Percentiles rank a stretch among this genome's conserved stretches.
Conservation (phyloP, 2,329 filamentous ascomycete species). For the Claviceps sp. region DNA sequence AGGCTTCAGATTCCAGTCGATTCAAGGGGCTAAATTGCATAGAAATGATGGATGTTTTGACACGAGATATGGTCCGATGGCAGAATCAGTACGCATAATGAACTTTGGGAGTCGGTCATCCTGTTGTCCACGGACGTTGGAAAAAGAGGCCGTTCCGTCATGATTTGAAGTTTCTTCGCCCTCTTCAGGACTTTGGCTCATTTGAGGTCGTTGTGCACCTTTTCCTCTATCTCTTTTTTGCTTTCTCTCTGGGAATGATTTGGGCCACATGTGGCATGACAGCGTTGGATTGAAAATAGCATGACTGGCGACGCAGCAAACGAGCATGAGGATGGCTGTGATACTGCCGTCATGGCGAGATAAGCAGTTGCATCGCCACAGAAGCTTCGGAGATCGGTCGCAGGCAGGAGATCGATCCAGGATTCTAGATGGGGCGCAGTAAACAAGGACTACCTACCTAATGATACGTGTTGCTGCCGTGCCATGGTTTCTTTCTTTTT, state of each 20-base stretch:
- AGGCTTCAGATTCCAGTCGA: slow-evolving; percentile 26
- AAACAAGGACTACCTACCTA: too few species aligned
- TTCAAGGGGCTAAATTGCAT: slow-evolving; percentile 67
- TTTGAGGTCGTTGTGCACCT: neutral
- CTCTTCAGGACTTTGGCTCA: neutral
- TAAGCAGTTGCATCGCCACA: neutral
- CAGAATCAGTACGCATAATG: slow-evolving; percentile 52
- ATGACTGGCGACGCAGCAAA: slow-evolving; percentile 3
- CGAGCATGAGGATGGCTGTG: neutral
- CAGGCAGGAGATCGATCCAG: neutral
- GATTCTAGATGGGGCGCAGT: neutral
- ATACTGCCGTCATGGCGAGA: neutral
- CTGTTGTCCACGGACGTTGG: neutral
- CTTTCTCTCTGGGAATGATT: slow-evolving; percentile 3
- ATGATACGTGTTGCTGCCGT: neutral
- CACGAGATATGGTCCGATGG: slow-evolving; percentile 70
- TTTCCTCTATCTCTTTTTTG: neutral
- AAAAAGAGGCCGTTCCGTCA: neutral
- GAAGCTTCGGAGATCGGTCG: neutral
- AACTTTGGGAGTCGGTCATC: neutral
- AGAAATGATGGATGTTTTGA: slow-evolving; percentile 85
- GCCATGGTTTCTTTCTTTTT: neutral
- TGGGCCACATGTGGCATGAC: neutral
- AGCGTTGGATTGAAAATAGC: slow-evolving; percentile 8
- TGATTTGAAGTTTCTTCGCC: neutral